phyloP scores from a whole-genome alignment of 768 basidiomycete species.

The Suillus brevipes region DNA sequence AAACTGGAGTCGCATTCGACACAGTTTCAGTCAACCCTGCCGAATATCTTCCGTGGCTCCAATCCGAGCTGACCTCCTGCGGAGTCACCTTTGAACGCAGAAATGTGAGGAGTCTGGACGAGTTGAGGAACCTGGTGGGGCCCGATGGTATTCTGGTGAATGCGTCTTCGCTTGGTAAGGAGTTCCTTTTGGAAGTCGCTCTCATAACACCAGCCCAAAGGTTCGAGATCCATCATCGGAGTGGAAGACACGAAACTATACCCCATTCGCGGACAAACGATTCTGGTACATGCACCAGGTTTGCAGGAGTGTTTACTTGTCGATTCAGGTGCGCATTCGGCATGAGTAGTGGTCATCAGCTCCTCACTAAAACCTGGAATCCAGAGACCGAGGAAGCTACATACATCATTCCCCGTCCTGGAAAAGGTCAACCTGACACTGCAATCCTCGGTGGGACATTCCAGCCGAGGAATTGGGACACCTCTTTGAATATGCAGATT shows the following conservation, averaged over 20 bases:
- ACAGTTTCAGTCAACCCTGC: slow-evolving; percentile 53
- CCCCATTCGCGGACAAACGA: slow-evolving; percentile 84
- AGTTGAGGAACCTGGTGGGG: slow-evolving; percentile 42
- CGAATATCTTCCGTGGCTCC: slow-evolving; percentile 51
- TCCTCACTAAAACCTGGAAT: slow-evolving; percentile 4
- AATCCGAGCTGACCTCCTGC: slow-evolving; percentile 35
- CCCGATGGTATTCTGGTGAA: slow-evolving; percentile 50
- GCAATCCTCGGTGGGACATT: slow-evolving; percentile 61
- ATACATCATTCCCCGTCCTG: slow-evolving; percentile 67
- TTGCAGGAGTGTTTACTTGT: slow-evolving; percentile 40
- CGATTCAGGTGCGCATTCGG: slow-evolving; percentile 24
- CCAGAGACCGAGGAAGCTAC: slow-evolving; percentile 33
- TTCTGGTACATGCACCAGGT: slow-evolving; percentile 70
- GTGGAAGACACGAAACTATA: slow-evolving; percentile 75
- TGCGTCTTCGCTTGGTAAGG: slow-evolving; percentile 53
- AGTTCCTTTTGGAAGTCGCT: background rate
- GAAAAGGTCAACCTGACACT: slow-evolving; percentile 39
- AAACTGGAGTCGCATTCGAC: slow-evolving; percentile 43
- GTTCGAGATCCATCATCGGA: slow-evolving; percentile 73
- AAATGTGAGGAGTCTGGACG: slow-evolving; percentile 44
- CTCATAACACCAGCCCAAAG: slow-evolving; percentile 29
- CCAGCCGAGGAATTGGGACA: slow-evolving; percentile 49
- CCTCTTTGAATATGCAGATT: slow-evolving; percentile 42
- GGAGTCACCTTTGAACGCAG: slow-evolving; percentile 47
- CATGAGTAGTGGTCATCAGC: background rate